A percentile compares a stretch with the other conserved stretches of the same genome.
These are phyloP conservation scores for Blastomyces gilchristii DNA, from an alignment of 2,329 filamentous ascomycete species.

Conservation along the genomic window DNA sequence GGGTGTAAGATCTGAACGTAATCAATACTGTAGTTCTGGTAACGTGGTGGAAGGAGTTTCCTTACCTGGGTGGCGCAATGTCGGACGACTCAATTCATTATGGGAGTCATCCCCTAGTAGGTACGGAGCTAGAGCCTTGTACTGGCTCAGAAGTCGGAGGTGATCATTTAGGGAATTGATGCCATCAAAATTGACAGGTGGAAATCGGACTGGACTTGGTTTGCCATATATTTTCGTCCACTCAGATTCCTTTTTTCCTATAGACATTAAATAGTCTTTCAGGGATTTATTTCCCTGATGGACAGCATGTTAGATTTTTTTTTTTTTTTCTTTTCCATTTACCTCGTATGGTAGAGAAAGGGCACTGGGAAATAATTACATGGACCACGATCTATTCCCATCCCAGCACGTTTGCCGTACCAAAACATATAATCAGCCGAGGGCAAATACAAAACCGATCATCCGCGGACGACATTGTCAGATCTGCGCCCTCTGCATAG, in stretches of 20 bases:
- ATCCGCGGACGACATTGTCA: not conserved
- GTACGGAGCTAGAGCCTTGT: slow-evolving; percentile 11
- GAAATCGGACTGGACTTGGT: slow-evolving; percentile 9
- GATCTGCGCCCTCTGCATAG: slow-evolving; percentile 4
- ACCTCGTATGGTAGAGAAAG: not conserved
- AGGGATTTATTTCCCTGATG: slow-evolving; percentile 7
- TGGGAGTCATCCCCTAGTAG: slow-evolving; percentile 8
- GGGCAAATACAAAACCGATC: slow-evolving; percentile 14
- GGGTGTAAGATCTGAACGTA: slow-evolving; percentile 10
- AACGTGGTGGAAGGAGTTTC: not conserved
- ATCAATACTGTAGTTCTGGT: not conserved
- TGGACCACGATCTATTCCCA: slow-evolving; percentile 11
- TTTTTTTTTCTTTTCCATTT: not conserved
- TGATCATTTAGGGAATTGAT: slow-evolving; percentile 6
- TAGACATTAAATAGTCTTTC: slow-evolving; percentile 9
- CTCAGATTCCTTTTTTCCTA: slow-evolving; percentile 10
- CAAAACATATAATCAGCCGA: slow-evolving; percentile 15
- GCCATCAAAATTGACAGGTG: slow-evolving; percentile 10
- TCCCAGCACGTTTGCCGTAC: slow-evolving; percentile 10
- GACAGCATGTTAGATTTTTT: not conserved
- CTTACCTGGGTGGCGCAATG: slow-evolving; percentile 8
- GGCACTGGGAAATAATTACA: slow-evolving; percentile 1
- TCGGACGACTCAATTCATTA: not conserved
- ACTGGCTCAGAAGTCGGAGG: slow-evolving; percentile 12
- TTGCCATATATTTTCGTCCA: slow-evolving; percentile 13